Evolutionary conservation across 108 stramenopile species (phyloP), one percentile per base, ranked within the genome.

Genomic region (Pseudonitzschia delicatissima): DNA sequence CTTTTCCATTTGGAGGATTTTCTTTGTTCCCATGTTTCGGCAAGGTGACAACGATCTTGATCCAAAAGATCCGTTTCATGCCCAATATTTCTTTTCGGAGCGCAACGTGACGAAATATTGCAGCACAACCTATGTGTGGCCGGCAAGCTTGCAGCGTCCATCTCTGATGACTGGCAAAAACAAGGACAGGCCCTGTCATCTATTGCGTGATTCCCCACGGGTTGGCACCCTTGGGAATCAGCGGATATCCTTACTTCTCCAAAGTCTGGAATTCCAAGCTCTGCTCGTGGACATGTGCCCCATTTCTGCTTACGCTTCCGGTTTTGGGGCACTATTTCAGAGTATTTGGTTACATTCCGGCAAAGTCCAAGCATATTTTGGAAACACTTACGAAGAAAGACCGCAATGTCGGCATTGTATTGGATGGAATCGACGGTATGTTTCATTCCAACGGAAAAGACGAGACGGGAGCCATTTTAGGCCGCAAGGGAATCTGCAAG

Each of bases 381-480:
- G 82, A 87, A 5, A 81, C 87, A 2, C 45, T 87, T 13, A 82
- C 79, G 37, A 78, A 81, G 34, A 81, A 87, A 62, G 77, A 87
- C 45, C 31, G 28, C 27, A 84, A 84, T 50, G 83, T 87, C 28
- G 87, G 87, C 11, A 74, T 87, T 35, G 75, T 87, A 66, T 60
- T 87, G 33, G 87, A 87, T 68, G 87, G 87, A 7, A 83, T 87
- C 44, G 83, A 81, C 18, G 87, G 87, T 5, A 87, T 87, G 87
- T 87, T 87, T 72, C 76, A 70, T 35, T 57, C 42, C 25, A 51
- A 20, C n/a, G 20, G 3, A 18, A 29, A 34, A 18, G n/a, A 64
- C 12, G 80, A 83, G 35, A 83, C 82, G 57, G 66, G 45, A 11
- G 83, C 82, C 11, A 67, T 76, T 57, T 48, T 84, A 18, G 78